Evolutionary conservation across 1,139 yeast species (phyloP), one percentile per base, ranked within the genome.

Genomic region (Geotrichum restrictum): DNA sequence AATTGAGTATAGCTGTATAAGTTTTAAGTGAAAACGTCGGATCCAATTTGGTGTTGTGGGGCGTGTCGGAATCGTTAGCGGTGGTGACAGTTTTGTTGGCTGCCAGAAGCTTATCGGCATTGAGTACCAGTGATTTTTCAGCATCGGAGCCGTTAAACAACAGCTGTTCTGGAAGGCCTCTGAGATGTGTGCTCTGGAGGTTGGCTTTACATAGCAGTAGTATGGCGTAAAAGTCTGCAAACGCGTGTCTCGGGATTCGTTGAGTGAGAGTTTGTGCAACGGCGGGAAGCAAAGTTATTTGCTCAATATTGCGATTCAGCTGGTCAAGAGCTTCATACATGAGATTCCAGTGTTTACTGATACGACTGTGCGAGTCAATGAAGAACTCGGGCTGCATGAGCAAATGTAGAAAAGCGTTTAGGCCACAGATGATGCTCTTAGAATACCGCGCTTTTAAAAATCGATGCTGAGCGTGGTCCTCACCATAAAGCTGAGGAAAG

Each of bases 221-320:
- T 2, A 62, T 56, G 32, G 59, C 59, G 37, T 56, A 58, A 22
- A 62, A 55, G 21, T 59, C 59, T 1, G 56, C 45, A 44, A 53
- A 58, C 11, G 56, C 47, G 39, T 46, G 52, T 2, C 55, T 41
- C 4, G 64, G 64, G 18, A 62, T 49, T 22, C 59, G 38, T 7
- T 38, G 45, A 10, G 55, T 51, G n/a, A 61, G 47, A n/a, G 56
- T 51, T 16, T 54, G 45, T 11, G 57, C 47, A 16, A 59, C 56
- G n/a, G 47, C 36, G 3, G 62, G 59, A 22, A 58, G 43, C 3
- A 61, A 51, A 11, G 49, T 47, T 13, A 60, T 52, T 5, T 48
- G 40, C 11, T 38, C 37, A 13, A 59, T 37, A 5, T 45, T 27
- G 7, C 50, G 51, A 44, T 58, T 54, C 24, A 53, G 49, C 18